Conservation (phyloP, 2,329 filamentous ascomycete genomes). For the Arthrobotrys entomopaga region DNA sequence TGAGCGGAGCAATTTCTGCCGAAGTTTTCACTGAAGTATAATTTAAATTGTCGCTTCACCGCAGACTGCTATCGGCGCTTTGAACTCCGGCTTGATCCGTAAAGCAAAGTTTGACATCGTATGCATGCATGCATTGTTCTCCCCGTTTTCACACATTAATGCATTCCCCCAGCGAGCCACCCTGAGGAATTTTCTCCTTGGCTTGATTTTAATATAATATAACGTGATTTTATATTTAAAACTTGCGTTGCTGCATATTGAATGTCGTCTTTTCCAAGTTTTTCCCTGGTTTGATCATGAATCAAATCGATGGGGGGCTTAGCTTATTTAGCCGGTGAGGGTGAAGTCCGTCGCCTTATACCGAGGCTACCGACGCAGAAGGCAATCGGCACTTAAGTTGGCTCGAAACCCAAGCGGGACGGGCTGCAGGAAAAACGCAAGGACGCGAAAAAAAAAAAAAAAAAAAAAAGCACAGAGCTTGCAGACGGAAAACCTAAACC, state of each 20-base stretch:
- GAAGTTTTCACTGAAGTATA: background rate
- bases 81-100: too few species aligned
- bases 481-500: background rate
- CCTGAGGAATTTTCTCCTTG: background rate
- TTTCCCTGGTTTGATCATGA: background rate
- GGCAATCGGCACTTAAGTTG: slow-evolving; percentile 4
- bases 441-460: background rate
- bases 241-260: slow-evolving; percentile 1
- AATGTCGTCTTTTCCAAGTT: background rate
- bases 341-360: background rate
- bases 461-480: background rate
- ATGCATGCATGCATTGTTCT: too few species aligned
- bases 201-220: slow-evolving; percentile 15
- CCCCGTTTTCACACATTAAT: too few species aligned
- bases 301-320: background rate
- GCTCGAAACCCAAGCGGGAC: background rate
- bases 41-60: too few species aligned
- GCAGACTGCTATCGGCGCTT: too few species aligned
- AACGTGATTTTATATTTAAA: slow-evolving; percentile 25
- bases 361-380: slow-evolving; percentile 3
- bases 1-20: background rate
- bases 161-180: background rate
- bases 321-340: slow-evolving; percentile 7
- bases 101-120: too few species aligned
- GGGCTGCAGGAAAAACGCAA: background rate